Evolutionary conservation across 192 early-diverging fungal species (phyloP), one percentile per base, ranked within the genome.

Genomic region (Coemansia sp.): DNA sequence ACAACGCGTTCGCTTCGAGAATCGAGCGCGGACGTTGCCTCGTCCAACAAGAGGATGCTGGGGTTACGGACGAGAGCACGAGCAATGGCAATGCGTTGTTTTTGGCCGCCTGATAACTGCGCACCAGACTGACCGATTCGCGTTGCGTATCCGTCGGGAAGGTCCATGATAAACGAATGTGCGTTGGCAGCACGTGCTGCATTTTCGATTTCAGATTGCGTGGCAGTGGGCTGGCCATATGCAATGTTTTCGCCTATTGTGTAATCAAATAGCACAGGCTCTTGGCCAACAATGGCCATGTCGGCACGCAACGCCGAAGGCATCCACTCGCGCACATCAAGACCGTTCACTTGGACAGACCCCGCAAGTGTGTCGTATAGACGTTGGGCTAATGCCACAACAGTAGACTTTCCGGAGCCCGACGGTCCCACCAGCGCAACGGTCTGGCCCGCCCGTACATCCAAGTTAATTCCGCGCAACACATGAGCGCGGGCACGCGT

Each of bases 211-310:
- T 89, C 83, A 38, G 74, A 67, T 51, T 85, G 72, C 6, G 89
- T 74, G 1, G 78, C 78, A 10, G 58, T 67, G 10, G 85, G 82
- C 0, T 80, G 66, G 24, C 87, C 89, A 68, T 92, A 96, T 7
- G 77, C 80, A 54, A 98, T 94, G 84, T 98, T 98, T 14, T 96
- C 93, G 24, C 82, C 84, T 64, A 98, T 90, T 23, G 87, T 83
- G 71, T 92, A 78, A 78, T 94, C 91, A 66, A 96, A 95, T 39
- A 98, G 71, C 39, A 92, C 86, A 4, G 95, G 95, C 81, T 96
- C 94, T 72, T 98, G 95, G 22, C 89, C 88, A 11, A 98, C 96
- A n/a, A 98, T 76, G 16, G 92, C 89, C 82, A 95, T 74, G 61
- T 85, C 84, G 23, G 64, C 43, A 56, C 96, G 88, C 22, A 96